Base-by-base conservation (phyloP, 1,284 basidiomycete species). In the Inonotus obliquus region DNA sequence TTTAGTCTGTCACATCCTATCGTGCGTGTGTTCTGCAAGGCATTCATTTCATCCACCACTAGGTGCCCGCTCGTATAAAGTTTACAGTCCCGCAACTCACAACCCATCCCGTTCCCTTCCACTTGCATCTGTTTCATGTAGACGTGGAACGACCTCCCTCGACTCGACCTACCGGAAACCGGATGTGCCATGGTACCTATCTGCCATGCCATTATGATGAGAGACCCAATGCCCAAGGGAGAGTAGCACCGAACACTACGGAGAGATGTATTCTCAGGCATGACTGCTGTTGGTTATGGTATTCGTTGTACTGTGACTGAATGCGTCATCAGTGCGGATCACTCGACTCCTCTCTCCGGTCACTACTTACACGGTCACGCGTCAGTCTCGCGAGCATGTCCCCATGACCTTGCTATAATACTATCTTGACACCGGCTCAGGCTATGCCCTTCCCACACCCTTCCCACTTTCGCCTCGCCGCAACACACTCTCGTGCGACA, bases 361-460 rank as follows among this genome's bases (percentile, higher is more conserved):
- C 51, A 52, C 51, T n/a, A n/a, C n/a, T 49, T 49, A 29, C 47
- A 52, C 51, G 51, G 32, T 52, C 51, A 52, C 51, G 51, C 25
- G 51, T 11, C 19, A 14, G 27, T 5, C 29, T 27, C 48, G 29
- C 49, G 49, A 4, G 11, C 38, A 37, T 17, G 51, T 32, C 51
- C 51, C 14, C 51, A 52, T 52, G 51, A 52, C 49, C 25, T 32
- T 11, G 9, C 44, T n/a, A 5, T 7, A 14, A 38, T 38, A 7
- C 37, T 6, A 7, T 7, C n/a, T 27, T 4, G 51, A 52, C 29
- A 52, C 27, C 51, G 51, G 51, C 10, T 17, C 49, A 52, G 7
- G 29, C 51, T 27, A 58, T 58, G 56, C 44, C 45, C 45, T 37
- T 51, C 56, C 37, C 56, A 38, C 45, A 44, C 4, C 19, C 29